These are phyloP conservation scores for Hemileccinum impolitum DNA, from an alignment of 768 basidiomycete species.

Conservation along the genomic window DNA sequence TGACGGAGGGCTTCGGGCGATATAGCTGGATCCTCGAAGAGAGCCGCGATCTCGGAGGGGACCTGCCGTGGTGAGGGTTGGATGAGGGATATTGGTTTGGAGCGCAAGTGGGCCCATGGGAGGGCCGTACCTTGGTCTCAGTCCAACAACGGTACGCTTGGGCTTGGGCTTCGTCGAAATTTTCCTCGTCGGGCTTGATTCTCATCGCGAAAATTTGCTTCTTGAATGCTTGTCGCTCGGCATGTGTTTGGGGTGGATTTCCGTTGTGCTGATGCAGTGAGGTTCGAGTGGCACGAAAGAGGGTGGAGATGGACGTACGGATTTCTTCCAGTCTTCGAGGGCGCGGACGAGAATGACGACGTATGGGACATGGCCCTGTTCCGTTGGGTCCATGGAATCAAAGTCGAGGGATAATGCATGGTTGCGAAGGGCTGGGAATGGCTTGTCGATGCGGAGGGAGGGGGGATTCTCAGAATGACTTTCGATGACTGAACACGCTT, in stretches of 20 bases:
- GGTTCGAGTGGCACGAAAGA: background rate
- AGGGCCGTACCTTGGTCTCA: conserved; percentile 38
- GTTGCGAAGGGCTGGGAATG: conserved; percentile 79
- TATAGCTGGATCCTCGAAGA: conserved; percentile 64
- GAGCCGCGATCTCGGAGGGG: conserved; percentile 59
- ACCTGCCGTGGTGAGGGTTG: conserved; percentile 36
- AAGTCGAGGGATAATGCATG: conserved; percentile 73
- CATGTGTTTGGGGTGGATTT: conserved; percentile 45
- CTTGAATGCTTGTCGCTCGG: conserved; percentile 81
- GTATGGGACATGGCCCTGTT: conserved; percentile 89
- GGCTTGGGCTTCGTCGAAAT: conserved; percentile 91
- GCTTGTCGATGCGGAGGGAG: conserved; percentile 81
- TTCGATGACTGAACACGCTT: conserved; percentile 65
- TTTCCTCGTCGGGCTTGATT: conserved; percentile 86
- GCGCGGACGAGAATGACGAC: conserved; percentile 83
- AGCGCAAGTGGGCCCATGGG: conserved; percentile 3
- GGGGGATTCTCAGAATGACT: conserved; percentile 75
- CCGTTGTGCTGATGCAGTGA: conserved; percentile 57
- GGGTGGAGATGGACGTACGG: conserved; percentile 42
- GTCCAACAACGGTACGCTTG: conserved; percentile 85
- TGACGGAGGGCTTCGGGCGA: conserved; percentile 36
- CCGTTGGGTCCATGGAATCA: conserved; percentile 77
- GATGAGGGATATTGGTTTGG: background rate
- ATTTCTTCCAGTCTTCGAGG: conserved; percentile 77
- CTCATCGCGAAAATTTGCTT: conserved; percentile 57